Evolutionary conservation across 2,329 filamentous ascomycete species (phyloP).

Genomic region (Sporothrix phasma): DNA sequence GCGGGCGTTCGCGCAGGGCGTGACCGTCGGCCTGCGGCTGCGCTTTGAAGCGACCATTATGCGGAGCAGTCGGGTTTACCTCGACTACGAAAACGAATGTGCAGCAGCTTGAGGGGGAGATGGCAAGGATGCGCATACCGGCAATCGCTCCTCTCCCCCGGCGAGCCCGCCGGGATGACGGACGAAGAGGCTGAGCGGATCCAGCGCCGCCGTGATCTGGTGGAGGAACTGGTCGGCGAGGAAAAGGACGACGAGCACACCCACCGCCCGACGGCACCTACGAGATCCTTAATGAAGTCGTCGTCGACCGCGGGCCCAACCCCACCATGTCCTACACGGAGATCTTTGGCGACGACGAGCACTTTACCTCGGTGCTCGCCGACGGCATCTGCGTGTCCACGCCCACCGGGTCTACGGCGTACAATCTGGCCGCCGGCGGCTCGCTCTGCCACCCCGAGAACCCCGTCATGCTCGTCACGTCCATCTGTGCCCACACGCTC

Average conservation of each 20-base stretch:
- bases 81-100: not conserved
- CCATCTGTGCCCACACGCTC: slow-evolving; percentile 89
- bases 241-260: slow-evolving; percentile 76
- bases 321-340: slow-evolving; percentile 89
- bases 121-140: not conserved
- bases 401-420: slow-evolving; percentile 88
- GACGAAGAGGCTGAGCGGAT: slow-evolving; percentile 28
- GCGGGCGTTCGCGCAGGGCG: slow-evolving; percentile 67
- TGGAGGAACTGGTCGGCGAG: slow-evolving; percentile 83
- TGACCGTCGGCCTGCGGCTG: slow-evolving; percentile 77
- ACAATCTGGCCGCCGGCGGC: slow-evolving; percentile 91
- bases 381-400: slow-evolving; percentile 92
- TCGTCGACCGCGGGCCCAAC: slow-evolving; percentile 88
- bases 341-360: slow-evolving; percentile 88
- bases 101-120: no score
- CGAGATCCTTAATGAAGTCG: slow-evolving; percentile 94
- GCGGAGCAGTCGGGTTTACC: slow-evolving; percentile 49
- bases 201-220: slow-evolving; percentile 48
- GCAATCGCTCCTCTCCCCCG: not conserved
- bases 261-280: slow-evolving; percentile 76
- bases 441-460: slow-evolving; percentile 94
- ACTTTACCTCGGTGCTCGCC: slow-evolving; percentile 87
- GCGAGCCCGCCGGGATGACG: slow-evolving; percentile 5
- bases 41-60: slow-evolving; percentile 92
- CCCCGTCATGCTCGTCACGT: slow-evolving; percentile 86